phyloP scores from a whole-genome alignment of 768 basidiomycete species.

The Galerina marginata region DNA sequence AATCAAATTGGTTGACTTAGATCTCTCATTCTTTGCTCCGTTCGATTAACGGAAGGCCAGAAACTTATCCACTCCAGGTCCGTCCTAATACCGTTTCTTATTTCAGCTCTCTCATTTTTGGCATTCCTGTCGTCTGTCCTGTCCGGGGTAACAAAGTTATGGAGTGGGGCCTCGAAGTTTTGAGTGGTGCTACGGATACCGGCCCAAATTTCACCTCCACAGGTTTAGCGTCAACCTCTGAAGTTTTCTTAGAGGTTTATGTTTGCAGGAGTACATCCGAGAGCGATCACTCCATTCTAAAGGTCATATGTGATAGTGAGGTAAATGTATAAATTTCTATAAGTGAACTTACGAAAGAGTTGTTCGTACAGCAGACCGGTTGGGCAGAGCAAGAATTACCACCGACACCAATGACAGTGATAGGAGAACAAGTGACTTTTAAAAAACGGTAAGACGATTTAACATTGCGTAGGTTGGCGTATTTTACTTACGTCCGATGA shows the following conservation, averaged over 20 bases:
- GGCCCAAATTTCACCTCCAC: too few relatives aligned
- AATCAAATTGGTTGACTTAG: too few relatives aligned
- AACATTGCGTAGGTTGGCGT: background rate
- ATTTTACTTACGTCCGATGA: background rate
- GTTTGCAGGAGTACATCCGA: conserved; percentile 35
- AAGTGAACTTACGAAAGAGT: conserved; percentile 27
- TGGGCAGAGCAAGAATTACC: conserved; percentile 4
- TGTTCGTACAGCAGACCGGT: conserved; percentile 20
- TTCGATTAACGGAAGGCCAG: too few relatives aligned
- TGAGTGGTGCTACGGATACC: too few relatives aligned
- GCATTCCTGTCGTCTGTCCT: too few relatives aligned
- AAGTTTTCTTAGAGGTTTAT: conserved; percentile 22
- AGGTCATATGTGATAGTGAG: background rate
- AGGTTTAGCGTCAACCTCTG: background rate
- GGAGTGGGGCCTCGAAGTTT: too few relatives aligned
- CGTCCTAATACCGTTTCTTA: too few relatives aligned
- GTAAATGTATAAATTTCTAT: background rate
- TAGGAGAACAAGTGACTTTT: background rate
- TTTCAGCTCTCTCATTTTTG: too few relatives aligned
- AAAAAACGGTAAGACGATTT: background rate
- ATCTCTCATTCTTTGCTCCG: too few relatives aligned
- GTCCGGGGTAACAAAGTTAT: too few relatives aligned
- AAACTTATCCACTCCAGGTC: too few relatives aligned
- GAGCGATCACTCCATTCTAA: conserved; percentile 31
- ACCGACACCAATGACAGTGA: background rate